Conservation (phyloP, 805 yeast genomes). For the Myxozyma neotropica region DNA sequence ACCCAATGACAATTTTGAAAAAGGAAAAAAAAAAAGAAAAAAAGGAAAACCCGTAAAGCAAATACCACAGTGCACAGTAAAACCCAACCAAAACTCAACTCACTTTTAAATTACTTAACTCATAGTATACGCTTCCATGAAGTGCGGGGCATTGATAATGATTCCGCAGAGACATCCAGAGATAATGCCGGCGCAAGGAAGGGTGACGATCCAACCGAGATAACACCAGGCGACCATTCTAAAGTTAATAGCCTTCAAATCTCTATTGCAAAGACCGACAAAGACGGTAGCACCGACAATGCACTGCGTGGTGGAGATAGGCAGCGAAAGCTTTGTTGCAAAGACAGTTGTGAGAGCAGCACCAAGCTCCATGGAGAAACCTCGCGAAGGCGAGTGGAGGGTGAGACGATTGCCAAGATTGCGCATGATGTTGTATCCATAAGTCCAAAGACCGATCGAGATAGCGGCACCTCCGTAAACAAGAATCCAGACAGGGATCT, state of each 20-base stretch:
- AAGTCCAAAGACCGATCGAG: conserved; percentile 70
- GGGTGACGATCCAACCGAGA: conserved; percentile 70
- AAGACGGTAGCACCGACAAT: conserved; percentile 78
- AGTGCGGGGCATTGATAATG: conserved; percentile 63
- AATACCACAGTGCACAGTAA: not conserved
- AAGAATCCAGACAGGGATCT: conserved; percentile 72
- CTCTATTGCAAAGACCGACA: conserved; percentile 73
- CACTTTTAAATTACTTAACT: too few species aligned
- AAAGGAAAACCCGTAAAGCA: not conserved
- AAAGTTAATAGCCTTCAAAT: conserved; percentile 69
- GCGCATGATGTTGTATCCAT: conserved; percentile 69
- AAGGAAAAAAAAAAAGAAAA: too few species aligned
- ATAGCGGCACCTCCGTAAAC: conserved; percentile 68
- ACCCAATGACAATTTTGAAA: too few species aligned
- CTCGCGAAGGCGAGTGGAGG: conserved; percentile 76
- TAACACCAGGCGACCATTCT: conserved; percentile 73
- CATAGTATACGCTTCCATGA: conserved; percentile 17
- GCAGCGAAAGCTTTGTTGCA: conserved; percentile 73
- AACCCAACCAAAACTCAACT: too few species aligned
- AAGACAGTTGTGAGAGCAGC: conserved; percentile 74
- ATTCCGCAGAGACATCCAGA: conserved; percentile 69
- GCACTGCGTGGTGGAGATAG: conserved; percentile 76
- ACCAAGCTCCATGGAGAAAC: conserved; percentile 74
- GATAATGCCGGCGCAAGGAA: conserved; percentile 72
- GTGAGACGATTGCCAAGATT: conserved; percentile 74